A percentile compares a stretch with the other conserved stretches of the same genome.
Evolutionary conservation across 148 eudicot species (phyloP).

Genomic region (Amaranthus palmeri): DNA sequence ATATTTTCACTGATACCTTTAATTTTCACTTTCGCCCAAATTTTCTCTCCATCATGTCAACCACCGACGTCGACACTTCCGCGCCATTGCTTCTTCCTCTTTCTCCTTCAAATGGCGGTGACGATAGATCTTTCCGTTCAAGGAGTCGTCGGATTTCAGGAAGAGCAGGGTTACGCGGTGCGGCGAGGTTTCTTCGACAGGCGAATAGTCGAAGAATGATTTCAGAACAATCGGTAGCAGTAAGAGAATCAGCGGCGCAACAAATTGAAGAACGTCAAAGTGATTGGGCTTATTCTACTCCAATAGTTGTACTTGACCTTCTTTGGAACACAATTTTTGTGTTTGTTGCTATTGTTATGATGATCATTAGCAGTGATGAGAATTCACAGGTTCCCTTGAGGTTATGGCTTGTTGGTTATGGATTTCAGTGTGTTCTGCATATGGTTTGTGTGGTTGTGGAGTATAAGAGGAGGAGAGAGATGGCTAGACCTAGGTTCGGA

Average conservation of each 20-base stretch:
- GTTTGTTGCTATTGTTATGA: slow-evolving; percentile 29
- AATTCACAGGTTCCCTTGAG: slow-evolving; percentile 52
- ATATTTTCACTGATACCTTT: neutral
- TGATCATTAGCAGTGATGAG: slow-evolving; percentile 45
- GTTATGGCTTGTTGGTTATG: slow-evolving; percentile 72
- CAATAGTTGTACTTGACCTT: slow-evolving; percentile 55
- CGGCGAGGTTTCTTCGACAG: slow-evolving; percentile 57
- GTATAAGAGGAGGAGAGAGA: slow-evolving; percentile 41
- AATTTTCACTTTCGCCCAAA: neutral
- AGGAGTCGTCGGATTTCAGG: slow-evolving; percentile 30
- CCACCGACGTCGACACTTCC: slow-evolving; percentile 26
- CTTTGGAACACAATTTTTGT: slow-evolving; percentile 62
- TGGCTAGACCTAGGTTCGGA: slow-evolving; percentile 16
- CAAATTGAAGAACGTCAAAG: slow-evolving; percentile 67
- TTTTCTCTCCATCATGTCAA: slow-evolving; percentile 24
- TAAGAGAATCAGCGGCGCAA: slow-evolving; percentile 69
- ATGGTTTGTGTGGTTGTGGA: slow-evolving; percentile 62
- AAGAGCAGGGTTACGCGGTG: slow-evolving; percentile 47
- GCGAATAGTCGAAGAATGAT: slow-evolving; percentile 55
- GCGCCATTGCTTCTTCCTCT: slow-evolving; percentile 42
- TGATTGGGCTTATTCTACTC: slow-evolving; percentile 72
- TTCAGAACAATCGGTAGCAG: slow-evolving; percentile 62
- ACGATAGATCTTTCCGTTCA: slow-evolving; percentile 20
- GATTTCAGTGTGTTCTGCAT: slow-evolving; percentile 59
- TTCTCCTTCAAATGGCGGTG: slow-evolving; percentile 16